These are phyloP conservation scores for Periconia sp. DNA, from an alignment of 2,329 filamentous ascomycete species.

Conservation along the genomic window DNA sequence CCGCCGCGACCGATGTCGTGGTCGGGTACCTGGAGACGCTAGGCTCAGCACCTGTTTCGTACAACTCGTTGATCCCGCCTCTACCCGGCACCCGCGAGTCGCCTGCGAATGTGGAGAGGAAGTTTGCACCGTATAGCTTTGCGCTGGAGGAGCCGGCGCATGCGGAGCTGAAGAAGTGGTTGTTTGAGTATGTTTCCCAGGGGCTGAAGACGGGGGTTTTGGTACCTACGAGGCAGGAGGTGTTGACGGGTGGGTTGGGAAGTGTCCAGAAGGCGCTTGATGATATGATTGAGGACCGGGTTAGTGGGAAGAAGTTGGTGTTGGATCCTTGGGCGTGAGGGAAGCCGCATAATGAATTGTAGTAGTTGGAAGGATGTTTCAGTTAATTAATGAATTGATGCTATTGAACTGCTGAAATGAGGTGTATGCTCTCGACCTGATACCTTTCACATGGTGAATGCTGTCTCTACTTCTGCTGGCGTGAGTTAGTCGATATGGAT, in stretches of 20 bases:
- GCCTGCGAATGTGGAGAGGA: conserved; percentile 14
- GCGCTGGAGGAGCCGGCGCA: conserved; percentile 11
- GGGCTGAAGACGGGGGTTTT: conserved; percentile 13
- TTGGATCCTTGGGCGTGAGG: conserved; percentile 7
- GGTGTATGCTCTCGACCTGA: too few species aligned
- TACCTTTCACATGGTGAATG: too few species aligned
- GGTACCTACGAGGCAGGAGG: conserved; percentile 14
- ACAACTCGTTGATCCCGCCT: conserved; percentile 17
- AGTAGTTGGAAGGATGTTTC: not conserved
- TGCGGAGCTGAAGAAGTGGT: conserved; percentile 12
- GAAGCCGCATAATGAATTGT: not conserved
- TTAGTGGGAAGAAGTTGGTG: conserved; percentile 29
- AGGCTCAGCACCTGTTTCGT: conserved; percentile 7
- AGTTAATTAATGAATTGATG: not conserved
- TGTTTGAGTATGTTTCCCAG: conserved; percentile 18
- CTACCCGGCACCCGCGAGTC: conserved; percentile 3
- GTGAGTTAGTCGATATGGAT: too few species aligned
- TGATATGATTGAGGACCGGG: conserved; percentile 16
- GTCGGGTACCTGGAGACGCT: conserved; percentile 14
- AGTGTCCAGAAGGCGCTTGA: conserved; percentile 15
- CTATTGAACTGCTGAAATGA: too few species aligned
- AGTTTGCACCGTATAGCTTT: conserved; percentile 16
- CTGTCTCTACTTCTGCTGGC: too few species aligned
- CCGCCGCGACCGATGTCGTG: conserved; percentile 12
- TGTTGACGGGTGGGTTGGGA: conserved; percentile 17